Conservation (phyloP, 2,329 filamentous ascomycete species). For the Aspergillus proliferans region DNA sequence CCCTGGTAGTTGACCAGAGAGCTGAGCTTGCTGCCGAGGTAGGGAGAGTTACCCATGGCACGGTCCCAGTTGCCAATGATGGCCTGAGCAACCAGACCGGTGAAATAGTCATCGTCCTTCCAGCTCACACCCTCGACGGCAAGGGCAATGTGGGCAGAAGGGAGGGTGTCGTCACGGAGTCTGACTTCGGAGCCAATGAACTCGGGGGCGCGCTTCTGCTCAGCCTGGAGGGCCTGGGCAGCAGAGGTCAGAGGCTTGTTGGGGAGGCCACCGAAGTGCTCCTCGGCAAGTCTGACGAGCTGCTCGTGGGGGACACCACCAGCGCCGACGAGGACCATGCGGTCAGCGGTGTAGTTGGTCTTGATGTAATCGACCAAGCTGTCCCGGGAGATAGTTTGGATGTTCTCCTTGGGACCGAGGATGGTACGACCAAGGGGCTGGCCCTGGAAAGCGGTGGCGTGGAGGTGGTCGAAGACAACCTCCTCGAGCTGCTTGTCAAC, state of each 20-base stretch:
- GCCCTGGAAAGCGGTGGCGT: constrained; percentile 94
- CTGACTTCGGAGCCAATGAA: constrained; percentile 96
- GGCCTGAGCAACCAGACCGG: constrained; percentile 91
- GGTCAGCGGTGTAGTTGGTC: constrained; percentile 98
- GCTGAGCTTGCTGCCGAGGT: constrained; percentile 97
- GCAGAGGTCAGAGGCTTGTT: constrained; percentile 67
- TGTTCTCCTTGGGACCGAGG: constrained; percentile 96
- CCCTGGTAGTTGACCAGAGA: constrained; percentile 88
- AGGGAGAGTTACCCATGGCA: constrained; percentile 93
- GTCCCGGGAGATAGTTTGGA: constrained; percentile 85
- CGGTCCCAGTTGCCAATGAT: constrained; percentile 99
- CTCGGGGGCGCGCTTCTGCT: constrained; percentile 79
- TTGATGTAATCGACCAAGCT: constrained; percentile 96
- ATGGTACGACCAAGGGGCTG: constrained; percentile 97
- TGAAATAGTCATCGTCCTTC: constrained; percentile 99
- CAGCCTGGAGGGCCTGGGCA: constrained; percentile 64
- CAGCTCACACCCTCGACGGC: constrained; percentile 99
- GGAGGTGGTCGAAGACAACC: constrained; percentile 97
- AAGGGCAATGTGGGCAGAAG: constrained; percentile 94
- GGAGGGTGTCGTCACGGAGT: constrained; percentile 91
- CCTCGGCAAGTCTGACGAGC: constrained; percentile 91
- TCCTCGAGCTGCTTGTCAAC: constrained; percentile 99
- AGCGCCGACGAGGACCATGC: constrained; percentile 96
- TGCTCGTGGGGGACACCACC: constrained; percentile 90
- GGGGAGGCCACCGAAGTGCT: constrained; percentile 82